Evolutionary conservation across 352 stramenopile genomes (phyloP).

Genomic region (Phytophthora pistaciae): DNA sequence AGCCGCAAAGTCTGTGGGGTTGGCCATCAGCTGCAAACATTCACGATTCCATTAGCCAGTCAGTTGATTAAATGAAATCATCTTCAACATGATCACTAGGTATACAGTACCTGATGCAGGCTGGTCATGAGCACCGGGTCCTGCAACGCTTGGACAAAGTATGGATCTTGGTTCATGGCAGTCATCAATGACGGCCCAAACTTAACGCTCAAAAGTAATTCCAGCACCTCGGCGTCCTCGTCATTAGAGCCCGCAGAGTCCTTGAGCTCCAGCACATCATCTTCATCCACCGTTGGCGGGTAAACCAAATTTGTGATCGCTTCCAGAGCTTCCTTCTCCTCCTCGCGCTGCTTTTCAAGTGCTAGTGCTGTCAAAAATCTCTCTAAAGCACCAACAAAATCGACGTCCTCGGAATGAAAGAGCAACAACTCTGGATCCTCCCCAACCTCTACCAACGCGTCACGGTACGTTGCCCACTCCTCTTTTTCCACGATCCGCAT

Average conservation of each 20-base stretch:
- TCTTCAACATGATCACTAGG: not conserved
- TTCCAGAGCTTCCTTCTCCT: slow-evolving; percentile 23
- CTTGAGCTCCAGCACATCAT: slow-evolving; percentile 15
- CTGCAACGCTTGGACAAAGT: slow-evolving; percentile 62
- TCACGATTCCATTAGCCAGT: not conserved
- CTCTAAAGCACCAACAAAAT: slow-evolving; percentile 44
- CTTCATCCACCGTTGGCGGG: slow-evolving; percentile 23
- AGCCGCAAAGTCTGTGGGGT: slow-evolving; percentile 51
- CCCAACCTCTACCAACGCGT: slow-evolving; percentile 64
- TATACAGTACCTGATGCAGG: slow-evolving; percentile 62
- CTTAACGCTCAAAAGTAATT: slow-evolving; percentile 56
- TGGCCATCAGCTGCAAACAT: slow-evolving; percentile 59
- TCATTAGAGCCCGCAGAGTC: not conserved
- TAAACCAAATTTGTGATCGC: slow-evolving; percentile 33
- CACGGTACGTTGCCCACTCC: slow-evolving; percentile 42
- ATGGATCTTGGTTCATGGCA: slow-evolving; percentile 68
- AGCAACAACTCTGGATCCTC: slow-evolving; percentile 76
- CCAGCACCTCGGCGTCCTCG: slow-evolving; percentile 43
- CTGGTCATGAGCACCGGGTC: slow-evolving; percentile 60
- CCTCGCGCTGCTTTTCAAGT: slow-evolving; percentile 30
- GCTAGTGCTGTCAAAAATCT: slow-evolving; percentile 45
- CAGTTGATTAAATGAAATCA: not conserved
- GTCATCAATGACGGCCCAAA: slow-evolving; percentile 60
- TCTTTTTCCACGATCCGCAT: slow-evolving; percentile 28
- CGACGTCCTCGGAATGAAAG: slow-evolving; percentile 67